phyloP scores from a whole-genome alignment of 2,329 filamentous ascomycete genomes.

The Penicillium brevicompactum region DNA sequence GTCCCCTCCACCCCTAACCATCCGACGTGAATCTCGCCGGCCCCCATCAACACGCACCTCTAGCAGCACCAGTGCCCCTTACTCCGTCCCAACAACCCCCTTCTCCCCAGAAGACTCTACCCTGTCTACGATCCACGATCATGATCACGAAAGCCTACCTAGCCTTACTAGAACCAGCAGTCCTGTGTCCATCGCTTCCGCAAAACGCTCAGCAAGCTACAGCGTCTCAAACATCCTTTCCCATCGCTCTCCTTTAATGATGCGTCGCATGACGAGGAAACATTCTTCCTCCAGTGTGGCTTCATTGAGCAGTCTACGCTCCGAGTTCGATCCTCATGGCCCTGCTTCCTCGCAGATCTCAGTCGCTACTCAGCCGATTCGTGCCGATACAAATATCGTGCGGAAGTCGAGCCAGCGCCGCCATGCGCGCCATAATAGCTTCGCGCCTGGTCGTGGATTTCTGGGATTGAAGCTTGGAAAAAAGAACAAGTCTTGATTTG shows the following conservation, averaged over 20 bases:
- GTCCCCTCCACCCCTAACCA: constrained; percentile 4
- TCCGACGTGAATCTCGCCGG: constrained; percentile 18
- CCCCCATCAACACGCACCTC: constrained; percentile 30
- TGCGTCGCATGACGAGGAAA: constrained; percentile 30
- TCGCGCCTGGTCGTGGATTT: constrained; percentile 17
- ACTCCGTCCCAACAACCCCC: constrained; percentile 17
- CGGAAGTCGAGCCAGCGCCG: constrained; percentile 20
- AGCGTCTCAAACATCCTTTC: constrained; percentile 26
- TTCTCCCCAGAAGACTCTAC: constrained; percentile 18
- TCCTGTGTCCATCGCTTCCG: constrained; percentile 22
- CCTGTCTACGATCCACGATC: constrained; percentile 16
- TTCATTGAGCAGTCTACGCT: constrained; percentile 34
- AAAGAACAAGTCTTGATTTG: constrained; percentile 1
- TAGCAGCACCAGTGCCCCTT: constrained; percentile 27
- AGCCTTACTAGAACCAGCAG: constrained; percentile 14
- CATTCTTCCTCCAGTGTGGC: constrained; percentile 28
- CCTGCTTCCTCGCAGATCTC: constrained; percentile 7
- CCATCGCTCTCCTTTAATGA: constrained; percentile 24
- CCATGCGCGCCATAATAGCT: constrained; percentile 21
- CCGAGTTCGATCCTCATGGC: constrained; percentile 25
- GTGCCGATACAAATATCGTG: constrained; percentile 6
- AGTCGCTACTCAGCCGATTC: constrained; percentile 2
- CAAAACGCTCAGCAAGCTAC: constrained; percentile 23
- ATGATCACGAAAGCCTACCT: constrained; percentile 18
- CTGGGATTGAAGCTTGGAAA: constrained; percentile 29